A percentile compares a stretch with the other conserved stretches of the same genome.
Conservation (phyloP, 1,139 yeast species). For the Tardiomyces digboiensis region DNA sequence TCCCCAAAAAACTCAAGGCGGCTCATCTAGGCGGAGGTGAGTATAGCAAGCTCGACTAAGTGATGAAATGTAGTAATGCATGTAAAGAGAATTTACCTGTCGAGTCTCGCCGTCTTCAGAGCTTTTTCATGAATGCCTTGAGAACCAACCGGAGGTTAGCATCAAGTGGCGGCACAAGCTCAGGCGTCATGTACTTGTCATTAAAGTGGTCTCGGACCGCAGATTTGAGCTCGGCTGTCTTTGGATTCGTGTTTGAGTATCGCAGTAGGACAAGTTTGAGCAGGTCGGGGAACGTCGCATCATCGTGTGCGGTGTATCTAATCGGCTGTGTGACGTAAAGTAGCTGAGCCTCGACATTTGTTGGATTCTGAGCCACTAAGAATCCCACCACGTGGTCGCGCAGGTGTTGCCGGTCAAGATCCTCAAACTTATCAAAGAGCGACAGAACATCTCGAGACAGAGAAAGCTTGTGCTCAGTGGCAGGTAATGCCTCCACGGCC, state of each 20-base stretch:
- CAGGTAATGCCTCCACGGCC: conserved; percentile 39
- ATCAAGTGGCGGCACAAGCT: conserved; percentile 15
- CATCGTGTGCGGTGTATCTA: conserved; percentile 37
- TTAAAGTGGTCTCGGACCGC: conserved; percentile 33
- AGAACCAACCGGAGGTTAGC: conserved; percentile 16
- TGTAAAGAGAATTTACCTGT: too few relatives aligned
- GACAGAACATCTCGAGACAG: conserved; percentile 39
- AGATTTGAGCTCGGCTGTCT: conserved; percentile 33
- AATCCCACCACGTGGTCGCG: conserved; percentile 52
- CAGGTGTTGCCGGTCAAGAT: conserved; percentile 59
- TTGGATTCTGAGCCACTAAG: conserved; percentile 27
- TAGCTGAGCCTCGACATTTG: conserved; percentile 35
- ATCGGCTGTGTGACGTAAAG: conserved; percentile 61
- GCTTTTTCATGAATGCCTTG: conserved; percentile 9
- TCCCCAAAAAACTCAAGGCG: conserved; percentile 14
- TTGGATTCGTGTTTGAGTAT: conserved; percentile 47
- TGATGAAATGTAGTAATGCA: background rate
- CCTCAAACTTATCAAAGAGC: conserved; percentile 57
- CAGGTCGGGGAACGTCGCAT: conserved; percentile 41
- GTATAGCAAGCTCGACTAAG: conserved; percentile 11
- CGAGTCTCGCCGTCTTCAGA: conserved; percentile 7
- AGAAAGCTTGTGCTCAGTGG: conserved; percentile 11
- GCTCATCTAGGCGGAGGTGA: conserved; percentile 8
- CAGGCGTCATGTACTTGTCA: conserved; percentile 11
- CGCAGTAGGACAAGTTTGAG: conserved; percentile 66